Base-by-base conservation (phyloP, 2,329 filamentous ascomycete genomes). In the Arthrinium puccinioides region DNA sequence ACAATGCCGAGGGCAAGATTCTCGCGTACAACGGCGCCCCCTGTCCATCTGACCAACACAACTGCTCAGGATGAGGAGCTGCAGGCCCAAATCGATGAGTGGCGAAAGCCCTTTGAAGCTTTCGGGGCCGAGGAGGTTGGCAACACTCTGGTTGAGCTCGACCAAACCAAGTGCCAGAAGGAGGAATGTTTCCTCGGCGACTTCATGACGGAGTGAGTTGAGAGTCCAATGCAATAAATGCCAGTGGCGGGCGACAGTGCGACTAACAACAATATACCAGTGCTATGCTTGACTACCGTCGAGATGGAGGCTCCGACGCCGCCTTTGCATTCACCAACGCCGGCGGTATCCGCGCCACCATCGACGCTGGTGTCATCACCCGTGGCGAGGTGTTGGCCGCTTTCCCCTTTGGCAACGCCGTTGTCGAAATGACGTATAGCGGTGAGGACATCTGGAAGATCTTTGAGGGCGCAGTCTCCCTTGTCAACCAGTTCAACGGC, bases 341-440 rank as follows among this genome's bases (percentile, higher is more conserved):
- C 1, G 79, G 79, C 11, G 78, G 78, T 20, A 69, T 83, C 36
- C 76, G 79, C 15, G 75, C 78, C 4, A 74, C 72, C 24, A 83
- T 83, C 36, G 75, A 78, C 28, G 53, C 60, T 14, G 79, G 79
- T 9, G 56, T 71, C 37, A 72, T 83, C 50, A 83, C 77, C 4
- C 72, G 76, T 24, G 78, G 78, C 37, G 70, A 79, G 42, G 72
- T 82, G 5, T 61, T 82, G 3, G 81, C 75, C 0, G 68, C 75
- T 0, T 83, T 83, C 57, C 79, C 79, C 26, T 83, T 83, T 44
- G 73, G 74, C 38, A 83, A 83, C 55, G 64, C 76, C 30, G 64
- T 83, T 15, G 76, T 79, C 8, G 74, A 82, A 48, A 56, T 82
- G 13, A 59, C 52, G 1, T 64, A 74, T 43, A 60, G 61, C 0